Conservation (phyloP, 768 basidiomycete genomes). For the Mrakia gelida region DNA sequence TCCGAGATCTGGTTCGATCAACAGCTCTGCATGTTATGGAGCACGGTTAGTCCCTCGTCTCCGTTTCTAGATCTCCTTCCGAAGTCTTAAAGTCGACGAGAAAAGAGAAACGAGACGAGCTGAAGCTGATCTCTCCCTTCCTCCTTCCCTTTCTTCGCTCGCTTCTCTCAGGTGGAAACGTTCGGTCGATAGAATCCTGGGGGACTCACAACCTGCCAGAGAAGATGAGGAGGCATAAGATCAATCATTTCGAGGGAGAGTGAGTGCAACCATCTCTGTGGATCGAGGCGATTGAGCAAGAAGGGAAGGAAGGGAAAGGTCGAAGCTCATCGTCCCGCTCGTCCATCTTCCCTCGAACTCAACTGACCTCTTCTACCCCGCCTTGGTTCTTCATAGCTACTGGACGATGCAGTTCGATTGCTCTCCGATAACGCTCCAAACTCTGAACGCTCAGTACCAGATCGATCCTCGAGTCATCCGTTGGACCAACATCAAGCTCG, state of each 20-base stretch:
- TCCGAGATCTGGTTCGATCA: constrained; percentile 27
- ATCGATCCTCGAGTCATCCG: constrained; percentile 28
- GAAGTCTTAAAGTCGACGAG: too few relatives aligned
- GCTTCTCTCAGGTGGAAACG: constrained; percentile 10
- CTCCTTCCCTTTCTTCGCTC: neutral
- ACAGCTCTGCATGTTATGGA: constrained; percentile 32
- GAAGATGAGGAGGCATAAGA: constrained; percentile 30
- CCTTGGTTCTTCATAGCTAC: constrained; percentile 5
- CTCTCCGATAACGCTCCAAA: constrained; percentile 27
- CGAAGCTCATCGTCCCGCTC: neutral
- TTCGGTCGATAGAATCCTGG: constrained; percentile 30
- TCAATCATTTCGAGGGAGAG: constrained; percentile 27
- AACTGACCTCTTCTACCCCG: neutral
- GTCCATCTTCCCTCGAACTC: neutral
- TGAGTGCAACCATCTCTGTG: neutral
- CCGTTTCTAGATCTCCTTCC: neutral
- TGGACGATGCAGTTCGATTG: constrained; percentile 29
- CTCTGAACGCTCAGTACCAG: constrained; percentile 16
- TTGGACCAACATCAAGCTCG: constrained; percentile 32
- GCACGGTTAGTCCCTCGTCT: constrained; percentile 13
- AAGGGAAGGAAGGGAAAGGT: neutral
- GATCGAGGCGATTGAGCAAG: too few relatives aligned
- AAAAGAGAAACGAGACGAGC: neutral
- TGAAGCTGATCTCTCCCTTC: neutral
- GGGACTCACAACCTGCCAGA: constrained; percentile 26